Evolutionary conservation across 805 yeast species (phyloP).

Genomic region (Yarrowia porcina): DNA sequence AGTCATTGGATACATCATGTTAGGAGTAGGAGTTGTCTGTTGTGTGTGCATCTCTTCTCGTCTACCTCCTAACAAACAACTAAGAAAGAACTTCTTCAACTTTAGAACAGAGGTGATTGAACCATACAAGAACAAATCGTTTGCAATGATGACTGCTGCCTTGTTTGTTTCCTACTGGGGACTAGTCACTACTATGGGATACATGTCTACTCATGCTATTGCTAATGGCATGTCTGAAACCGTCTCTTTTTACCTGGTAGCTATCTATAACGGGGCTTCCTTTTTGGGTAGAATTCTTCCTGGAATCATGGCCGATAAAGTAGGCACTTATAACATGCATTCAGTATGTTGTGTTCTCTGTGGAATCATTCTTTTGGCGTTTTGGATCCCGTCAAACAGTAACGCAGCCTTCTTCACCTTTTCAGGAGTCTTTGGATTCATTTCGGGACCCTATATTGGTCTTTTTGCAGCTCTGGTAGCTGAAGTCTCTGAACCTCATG

Average conservation of each 20-base stretch:
- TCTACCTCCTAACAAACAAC: slow-evolving; percentile 31
- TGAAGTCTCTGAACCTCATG: slow-evolving; percentile 55
- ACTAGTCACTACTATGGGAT: slow-evolving; percentile 50
- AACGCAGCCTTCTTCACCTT: slow-evolving; percentile 47
- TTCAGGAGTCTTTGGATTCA: slow-evolving; percentile 54
- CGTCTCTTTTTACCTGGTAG: slow-evolving; percentile 42
- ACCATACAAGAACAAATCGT: slow-evolving; percentile 27
- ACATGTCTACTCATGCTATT: slow-evolving; percentile 54
- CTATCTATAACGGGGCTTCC: slow-evolving; percentile 49
- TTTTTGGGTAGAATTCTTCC: slow-evolving; percentile 55
- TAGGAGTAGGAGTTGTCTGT: slow-evolving; percentile 34
- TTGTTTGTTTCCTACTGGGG: slow-evolving; percentile 48
- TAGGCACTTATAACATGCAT: slow-evolving; percentile 59
- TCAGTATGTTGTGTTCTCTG: slow-evolving; percentile 46
- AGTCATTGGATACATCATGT: slow-evolving; percentile 41
- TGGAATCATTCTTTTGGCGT: slow-evolving; percentile 47
- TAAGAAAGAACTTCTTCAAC: slow-evolving; percentile 34
- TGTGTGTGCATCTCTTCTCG: slow-evolving; percentile 39
- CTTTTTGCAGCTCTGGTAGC: slow-evolving; percentile 69
- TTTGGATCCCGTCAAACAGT: slow-evolving; percentile 56
- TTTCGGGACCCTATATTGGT: slow-evolving; percentile 59
- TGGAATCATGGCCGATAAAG: slow-evolving; percentile 51
- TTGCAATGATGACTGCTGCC: slow-evolving; percentile 35
- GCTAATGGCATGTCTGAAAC: slow-evolving; percentile 30
- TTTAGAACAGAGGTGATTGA: slow-evolving; percentile 22